phyloP scores from a whole-genome alignment of 192 early-diverging fungal species.

The Backusella macrospora region DNA sequence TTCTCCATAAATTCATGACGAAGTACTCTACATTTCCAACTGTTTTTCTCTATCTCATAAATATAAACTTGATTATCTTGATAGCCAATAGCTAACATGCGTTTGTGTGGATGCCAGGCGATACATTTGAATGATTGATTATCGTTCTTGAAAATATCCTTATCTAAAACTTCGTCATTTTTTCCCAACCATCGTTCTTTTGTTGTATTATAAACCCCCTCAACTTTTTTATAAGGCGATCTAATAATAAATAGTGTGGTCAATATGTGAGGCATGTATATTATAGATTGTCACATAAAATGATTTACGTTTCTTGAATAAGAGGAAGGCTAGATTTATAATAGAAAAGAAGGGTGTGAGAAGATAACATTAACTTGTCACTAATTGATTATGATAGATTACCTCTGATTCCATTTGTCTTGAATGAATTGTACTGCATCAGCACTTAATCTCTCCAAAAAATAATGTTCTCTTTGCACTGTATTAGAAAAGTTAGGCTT shows the following conservation, averaged over 20 bases:
- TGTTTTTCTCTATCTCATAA: slow-evolving; percentile 64
- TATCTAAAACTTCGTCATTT: neutral
- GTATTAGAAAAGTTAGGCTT: neutral
- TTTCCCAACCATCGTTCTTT: neutral
- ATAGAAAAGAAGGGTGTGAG: neutral
- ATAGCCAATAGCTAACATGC: slow-evolving; percentile 70
- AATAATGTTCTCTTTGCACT: neutral
- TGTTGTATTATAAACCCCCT: neutral
- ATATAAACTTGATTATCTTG: slow-evolving; percentile 66
- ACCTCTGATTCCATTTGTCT: slow-evolving; percentile 6
- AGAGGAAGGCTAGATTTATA: slow-evolving; percentile 5
- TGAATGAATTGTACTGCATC: slow-evolving; percentile 3
- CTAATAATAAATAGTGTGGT: neutral
- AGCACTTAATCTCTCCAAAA: neutral
- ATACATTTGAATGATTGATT: slow-evolving; percentile 51
- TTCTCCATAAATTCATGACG: slow-evolving; percentile 43
- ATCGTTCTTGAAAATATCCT: slow-evolving; percentile 3
- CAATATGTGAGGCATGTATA: neutral
- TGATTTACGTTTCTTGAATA: slow-evolving; percentile 21
- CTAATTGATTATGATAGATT: neutral
- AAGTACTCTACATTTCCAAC: slow-evolving; percentile 48
- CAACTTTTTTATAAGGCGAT: slow-evolving; percentile 8
- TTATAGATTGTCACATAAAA: neutral
- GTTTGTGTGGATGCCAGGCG: slow-evolving; percentile 77
- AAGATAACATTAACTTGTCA: neutral